Evolutionary conservation across 2,329 filamentous ascomycete species (phyloP), one percentile per base, ranked within the genome.

Genomic region (Sclerotinia subarctica): DNA sequence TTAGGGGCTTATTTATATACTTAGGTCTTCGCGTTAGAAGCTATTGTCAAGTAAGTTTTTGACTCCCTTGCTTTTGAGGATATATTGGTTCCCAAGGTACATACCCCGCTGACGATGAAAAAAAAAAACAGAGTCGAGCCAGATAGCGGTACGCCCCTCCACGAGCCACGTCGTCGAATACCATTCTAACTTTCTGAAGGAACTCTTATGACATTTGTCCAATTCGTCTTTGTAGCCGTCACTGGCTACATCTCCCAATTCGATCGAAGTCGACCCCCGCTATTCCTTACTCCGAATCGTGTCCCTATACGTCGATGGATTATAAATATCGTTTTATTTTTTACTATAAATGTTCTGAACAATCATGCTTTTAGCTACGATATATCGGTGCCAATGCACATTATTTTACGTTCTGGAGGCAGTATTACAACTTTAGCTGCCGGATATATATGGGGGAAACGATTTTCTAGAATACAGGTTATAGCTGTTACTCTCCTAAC

Each of bases 311-410:
- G 85, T 59, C 90, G 92, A 77, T 98, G 95, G 94, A 77, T 92
- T 62, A 83, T 94, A 75, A 97, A 96, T 77, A 97, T 97, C 53
- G 82, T 90, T 5, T 86, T 97, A 73, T 98, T 98, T 80, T 95
- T 96, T 78, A 86, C 86, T 70, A 95, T 99, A 80, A 99, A 98
- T 75, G 88, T 98, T 68, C 81, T 99, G 76, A 99, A 99, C 81
- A 99, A 99, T 76, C 94, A 94, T 83, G 95, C 94, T 8, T 99
- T 99, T 79, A 94, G 93, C 71, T 99, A 97, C 81, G 89, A 93
- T 74, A 98, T 99, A 68, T 97, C 93, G 8, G 93, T 99, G 0
- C 95, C 95, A 1, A 88, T 99, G 60, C 95, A 99, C 77, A 99
- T 99, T 74, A 98, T 99, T 73, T 83, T 99, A 42, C 88, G 95